Evolutionary conservation across 768 basidiomycete species (phyloP).

Genomic region (Trametes elegans): DNA sequence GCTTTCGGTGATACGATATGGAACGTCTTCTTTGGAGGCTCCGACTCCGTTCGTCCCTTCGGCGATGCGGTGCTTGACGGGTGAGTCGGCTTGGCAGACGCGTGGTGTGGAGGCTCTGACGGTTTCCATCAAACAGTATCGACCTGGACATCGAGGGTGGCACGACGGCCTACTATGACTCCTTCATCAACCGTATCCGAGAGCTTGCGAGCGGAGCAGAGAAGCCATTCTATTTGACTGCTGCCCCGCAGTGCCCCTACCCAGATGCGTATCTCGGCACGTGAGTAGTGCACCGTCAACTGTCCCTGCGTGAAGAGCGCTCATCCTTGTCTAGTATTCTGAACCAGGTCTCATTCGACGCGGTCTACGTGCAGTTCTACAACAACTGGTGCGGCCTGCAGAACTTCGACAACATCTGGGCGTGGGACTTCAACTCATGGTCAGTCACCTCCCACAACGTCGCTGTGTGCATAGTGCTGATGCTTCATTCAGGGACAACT

Average conservation of each 20-base stretch:
- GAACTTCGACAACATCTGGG: constrained; percentile 43
- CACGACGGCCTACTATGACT: constrained; percentile 26
- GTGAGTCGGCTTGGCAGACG: background rate
- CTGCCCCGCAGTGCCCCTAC: constrained; percentile 65
- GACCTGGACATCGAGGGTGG: constrained; percentile 78
- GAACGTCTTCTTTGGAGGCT: constrained; percentile 69
- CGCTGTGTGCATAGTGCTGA: background rate
- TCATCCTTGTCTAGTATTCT: constrained; percentile 38
- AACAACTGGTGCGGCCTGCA: constrained; percentile 63
- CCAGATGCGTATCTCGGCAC: constrained; percentile 59
- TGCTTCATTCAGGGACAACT: background rate
- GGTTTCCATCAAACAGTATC: constrained; percentile 32
- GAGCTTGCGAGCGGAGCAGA: constrained; percentile 46
- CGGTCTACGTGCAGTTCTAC: constrained; percentile 70
- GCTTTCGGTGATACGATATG: constrained; percentile 67
- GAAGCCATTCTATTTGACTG: constrained; percentile 66
- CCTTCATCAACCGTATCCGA: constrained; percentile 49
- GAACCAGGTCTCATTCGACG: constrained; percentile 62
- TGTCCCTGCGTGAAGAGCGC: background rate
- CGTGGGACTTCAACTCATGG: constrained; percentile 58
- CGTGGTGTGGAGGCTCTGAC: no score
- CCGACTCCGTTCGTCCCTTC: constrained; percentile 61
- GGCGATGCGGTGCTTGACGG: constrained; percentile 71
- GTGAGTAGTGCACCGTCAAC: constrained; percentile 1
- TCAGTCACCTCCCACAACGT: constrained; percentile 35